phyloP scores from a whole-genome alignment of 2,329 filamentous ascomycete genomes.

The Aurifilum marmelostoma region DNA sequence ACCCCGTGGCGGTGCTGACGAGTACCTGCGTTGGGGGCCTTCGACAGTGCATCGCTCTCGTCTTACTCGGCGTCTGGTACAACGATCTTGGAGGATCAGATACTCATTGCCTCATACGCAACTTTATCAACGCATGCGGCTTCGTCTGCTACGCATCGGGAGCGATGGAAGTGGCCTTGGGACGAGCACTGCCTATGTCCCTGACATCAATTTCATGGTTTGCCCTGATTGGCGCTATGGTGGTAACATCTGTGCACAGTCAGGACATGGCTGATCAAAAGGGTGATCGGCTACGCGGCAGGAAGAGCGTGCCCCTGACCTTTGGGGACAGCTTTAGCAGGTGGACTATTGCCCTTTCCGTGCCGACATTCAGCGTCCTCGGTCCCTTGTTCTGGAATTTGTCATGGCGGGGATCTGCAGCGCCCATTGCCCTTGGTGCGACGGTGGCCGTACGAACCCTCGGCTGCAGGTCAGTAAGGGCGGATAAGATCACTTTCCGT shows the following conservation, averaged over 20 bases:
- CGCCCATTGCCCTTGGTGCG: neutral
- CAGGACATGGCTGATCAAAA: constrained; percentile 36
- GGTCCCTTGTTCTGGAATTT: constrained; percentile 1
- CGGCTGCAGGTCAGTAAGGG: constrained; percentile 18
- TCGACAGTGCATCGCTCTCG: constrained; percentile 28
- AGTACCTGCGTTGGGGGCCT: constrained; percentile 31
- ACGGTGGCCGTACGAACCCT: constrained; percentile 25
- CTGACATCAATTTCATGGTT: constrained; percentile 25
- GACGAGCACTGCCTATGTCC: neutral
- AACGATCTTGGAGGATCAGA: constrained; percentile 39
- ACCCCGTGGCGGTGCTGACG: neutral
- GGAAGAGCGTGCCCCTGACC: constrained; percentile 32
- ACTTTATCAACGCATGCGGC: constrained; percentile 37
- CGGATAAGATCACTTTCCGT: constrained; percentile 33
- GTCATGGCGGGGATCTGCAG: neutral
- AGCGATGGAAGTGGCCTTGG: constrained; percentile 35
- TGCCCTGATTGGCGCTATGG: constrained; percentile 24
- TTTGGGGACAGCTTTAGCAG: constrained; percentile 7
- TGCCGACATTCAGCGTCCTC: neutral
- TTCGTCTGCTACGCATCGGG: constrained; percentile 37
- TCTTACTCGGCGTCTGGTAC: constrained; percentile 36
- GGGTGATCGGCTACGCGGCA: constrained; percentile 31
- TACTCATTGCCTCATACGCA: constrained; percentile 35
- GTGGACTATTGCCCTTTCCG: constrained; percentile 1
- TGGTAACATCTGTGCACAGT: constrained; percentile 34